Evolutionary conservation across 257 asterid species (phyloP), one percentile per base, ranked within the genome.

Genomic region (Solanum pinnatisectum): DNA sequence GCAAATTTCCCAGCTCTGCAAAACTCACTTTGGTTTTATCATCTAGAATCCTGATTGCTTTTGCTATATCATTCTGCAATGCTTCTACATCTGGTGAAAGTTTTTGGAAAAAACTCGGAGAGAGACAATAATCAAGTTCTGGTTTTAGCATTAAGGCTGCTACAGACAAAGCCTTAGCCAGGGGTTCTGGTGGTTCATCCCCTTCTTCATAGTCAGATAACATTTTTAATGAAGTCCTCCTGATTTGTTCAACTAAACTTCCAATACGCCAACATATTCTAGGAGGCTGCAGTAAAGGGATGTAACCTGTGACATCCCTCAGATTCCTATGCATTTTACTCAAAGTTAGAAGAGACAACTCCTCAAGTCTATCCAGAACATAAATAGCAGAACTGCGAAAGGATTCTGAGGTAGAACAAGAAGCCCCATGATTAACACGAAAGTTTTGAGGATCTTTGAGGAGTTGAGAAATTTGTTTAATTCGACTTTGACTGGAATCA

Each of bases 241-340:
- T 93, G 78, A 96, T 90, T 76, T 3, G 52, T 16, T 18, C 32
- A 14, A 89, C 84, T 81, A 94, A 87, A 16, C 18, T 13, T 56
- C 81, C 86, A 32, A 85, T 94, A 18, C 27, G 15, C 90, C 79
- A 11, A 22, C 90, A 88, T 87, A 63, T 35, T 88, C 67, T 88
- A 79, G 23, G 33, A 35, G 85, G 23, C 72, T 67, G 77, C 81
- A 91, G 63, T 10, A 89, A 22, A 46, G 95, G 98, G 84, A 90
- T 83, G 83, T 89, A 88, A 74, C 94, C 95, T 10, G 37, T 90
- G 65, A 90, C 88, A 60, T 93, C 92, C 86, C 70, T 90, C 78
- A 96, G 92, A 90, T 93, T 96, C 90, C 98, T 94, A 22, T 39
- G 87, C 99, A 97, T 97, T 89, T 96, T 94, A 13, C 11, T 49